These are phyloP conservation scores for Fereydounia khargensis DNA, from an alignment of 1,284 basidiomycete species.

Conservation along the genomic window DNA sequence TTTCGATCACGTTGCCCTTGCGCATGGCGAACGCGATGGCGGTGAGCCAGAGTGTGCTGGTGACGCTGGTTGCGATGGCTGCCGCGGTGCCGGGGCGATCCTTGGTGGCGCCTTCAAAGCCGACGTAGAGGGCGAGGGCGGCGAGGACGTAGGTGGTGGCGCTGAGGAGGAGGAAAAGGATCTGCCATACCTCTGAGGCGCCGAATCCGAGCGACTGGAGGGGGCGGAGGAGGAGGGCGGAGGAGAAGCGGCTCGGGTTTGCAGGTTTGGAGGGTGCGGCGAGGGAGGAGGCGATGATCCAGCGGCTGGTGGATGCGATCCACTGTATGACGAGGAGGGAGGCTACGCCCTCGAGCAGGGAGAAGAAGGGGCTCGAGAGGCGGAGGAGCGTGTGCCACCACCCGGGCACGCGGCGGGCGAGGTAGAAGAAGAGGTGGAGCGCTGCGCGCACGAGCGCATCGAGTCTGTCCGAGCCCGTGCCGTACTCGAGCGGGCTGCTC, in stretches of 20 bases:
- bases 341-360: conserved; percentile 53
- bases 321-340: conserved; percentile 54
- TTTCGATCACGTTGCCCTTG: conserved; percentile 56
- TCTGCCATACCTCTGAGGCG: conserved; percentile 51
- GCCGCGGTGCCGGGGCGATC: conserved; percentile 43
- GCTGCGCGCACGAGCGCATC: conserved; percentile 13
- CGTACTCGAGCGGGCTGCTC: not conserved
- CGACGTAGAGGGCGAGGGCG: conserved; percentile 45
- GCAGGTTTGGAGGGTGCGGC: conserved; percentile 68
- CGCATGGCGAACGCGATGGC: conserved; percentile 54
- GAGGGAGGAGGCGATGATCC: conserved; percentile 65
- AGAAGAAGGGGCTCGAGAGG: conserved; percentile 49
- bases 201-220: conserved; percentile 45
- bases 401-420: conserved; percentile 39
- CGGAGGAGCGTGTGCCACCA: conserved; percentile 51
- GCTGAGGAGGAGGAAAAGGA: conserved; percentile 50
- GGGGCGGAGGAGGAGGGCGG: conserved; percentile 31
- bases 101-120: conserved; percentile 48
- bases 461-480: conserved; percentile 11
- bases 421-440: conserved; percentile 34
- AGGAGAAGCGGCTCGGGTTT: conserved; percentile 48
- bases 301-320: conserved; percentile 42
- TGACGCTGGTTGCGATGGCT: conserved; percentile 48
- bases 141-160: conserved; percentile 52
- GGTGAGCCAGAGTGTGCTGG: conserved; percentile 51